Evolutionary conservation across 106 monocot species (phyloP).

Genomic region (Dioscorea dumetorum): DNA sequence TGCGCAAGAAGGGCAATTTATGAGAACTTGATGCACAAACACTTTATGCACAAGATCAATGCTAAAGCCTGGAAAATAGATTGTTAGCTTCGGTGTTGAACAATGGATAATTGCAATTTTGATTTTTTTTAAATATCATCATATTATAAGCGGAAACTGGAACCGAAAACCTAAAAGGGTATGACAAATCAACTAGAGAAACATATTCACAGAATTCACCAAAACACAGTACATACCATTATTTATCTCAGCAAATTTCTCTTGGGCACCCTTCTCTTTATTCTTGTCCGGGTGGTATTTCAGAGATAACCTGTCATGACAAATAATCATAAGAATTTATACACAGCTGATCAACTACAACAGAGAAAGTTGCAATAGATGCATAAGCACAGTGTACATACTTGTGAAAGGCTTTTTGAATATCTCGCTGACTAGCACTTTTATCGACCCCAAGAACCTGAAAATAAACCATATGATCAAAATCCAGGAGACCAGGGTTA

Average conservation of each 20-base stretch:
- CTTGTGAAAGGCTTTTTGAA: slow-evolving; percentile 98
- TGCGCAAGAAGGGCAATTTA: no score
- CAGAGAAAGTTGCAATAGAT: background rate
- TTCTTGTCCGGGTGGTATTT: slow-evolving; percentile 99
- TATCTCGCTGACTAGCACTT: slow-evolving; percentile 82
- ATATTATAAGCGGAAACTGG: no score
- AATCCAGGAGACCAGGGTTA: no score
- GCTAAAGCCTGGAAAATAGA: no score
- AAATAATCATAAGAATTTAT: background rate
- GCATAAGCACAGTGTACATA: slow-evolving; percentile 11
- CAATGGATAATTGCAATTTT: no score
- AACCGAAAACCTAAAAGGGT: no score
- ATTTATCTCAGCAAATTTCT: slow-evolving; percentile 93
- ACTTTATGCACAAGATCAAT: no score
- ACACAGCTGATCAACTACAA: background rate
- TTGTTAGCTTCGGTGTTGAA: no score
- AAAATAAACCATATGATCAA: background rate
- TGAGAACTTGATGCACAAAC: no score
- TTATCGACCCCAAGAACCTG: slow-evolving; percentile 94
- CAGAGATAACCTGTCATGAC: slow-evolving; percentile 71
- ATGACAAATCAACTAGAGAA: no score
- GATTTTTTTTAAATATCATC: no score
- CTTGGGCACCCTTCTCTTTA: slow-evolving; percentile 82
- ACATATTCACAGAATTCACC: background rate
- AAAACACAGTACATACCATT: slow-evolving; percentile 50